Conservation (phyloP, 768 basidiomycete genomes). For the Leccinum aurantiacum region DNA sequence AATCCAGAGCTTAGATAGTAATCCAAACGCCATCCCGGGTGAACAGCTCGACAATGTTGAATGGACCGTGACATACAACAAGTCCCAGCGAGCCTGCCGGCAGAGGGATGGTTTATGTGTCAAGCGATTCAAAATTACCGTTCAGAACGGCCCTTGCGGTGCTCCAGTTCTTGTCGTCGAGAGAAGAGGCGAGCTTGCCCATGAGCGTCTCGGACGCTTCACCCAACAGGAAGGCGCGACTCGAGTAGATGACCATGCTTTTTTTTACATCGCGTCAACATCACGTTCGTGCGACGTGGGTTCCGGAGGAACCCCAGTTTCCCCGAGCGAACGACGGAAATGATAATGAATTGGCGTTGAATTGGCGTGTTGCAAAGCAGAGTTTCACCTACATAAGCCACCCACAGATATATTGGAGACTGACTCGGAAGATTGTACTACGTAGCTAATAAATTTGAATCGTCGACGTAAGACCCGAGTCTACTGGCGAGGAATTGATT, state of each 20-base stretch:
- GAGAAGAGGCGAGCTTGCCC: constrained; percentile 23
- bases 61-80: too few species aligned
- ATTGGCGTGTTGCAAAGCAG: too few species aligned
- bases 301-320: constrained; percentile 71
- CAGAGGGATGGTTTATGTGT: neutral
- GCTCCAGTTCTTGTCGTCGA: constrained; percentile 17
- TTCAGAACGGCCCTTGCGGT: neutral
- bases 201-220: constrained; percentile 25
- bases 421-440: too few species aligned
- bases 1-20: too few species aligned
- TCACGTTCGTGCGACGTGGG: constrained; percentile 74
- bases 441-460: too few species aligned
- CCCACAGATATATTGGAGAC: too few species aligned
- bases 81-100: constrained; percentile 3
- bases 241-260: constrained; percentile 73
- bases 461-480: too few species aligned
- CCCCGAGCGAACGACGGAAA: constrained; percentile 65
- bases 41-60: too few species aligned
- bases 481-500: too few species aligned
- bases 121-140: neutral
- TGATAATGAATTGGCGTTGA: constrained; percentile 42
- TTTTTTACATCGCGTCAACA: constrained; percentile 74
- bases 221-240: too few species aligned
- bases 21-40: too few species aligned
- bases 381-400: too few species aligned